These are phyloP conservation scores for Boletus huronensis DNA, from an alignment of 768 basidiomycete genomes.

Conservation along the genomic window DNA sequence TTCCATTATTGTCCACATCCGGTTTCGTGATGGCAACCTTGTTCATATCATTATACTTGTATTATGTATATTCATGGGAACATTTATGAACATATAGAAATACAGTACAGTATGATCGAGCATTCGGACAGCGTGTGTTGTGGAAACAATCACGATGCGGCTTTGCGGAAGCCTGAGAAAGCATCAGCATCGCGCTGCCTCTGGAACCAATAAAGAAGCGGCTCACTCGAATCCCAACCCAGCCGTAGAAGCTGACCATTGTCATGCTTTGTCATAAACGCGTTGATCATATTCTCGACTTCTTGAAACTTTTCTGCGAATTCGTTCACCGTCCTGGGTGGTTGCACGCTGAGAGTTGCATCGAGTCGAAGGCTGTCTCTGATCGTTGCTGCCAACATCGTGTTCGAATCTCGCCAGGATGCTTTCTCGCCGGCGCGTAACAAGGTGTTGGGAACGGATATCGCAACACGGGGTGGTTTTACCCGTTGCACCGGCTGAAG, in stretches of 20 bases:
- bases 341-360: background rate
- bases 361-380: constrained; percentile 6
- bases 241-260: constrained; percentile 19
- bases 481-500: background rate
- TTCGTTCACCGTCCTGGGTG: constrained; percentile 22
- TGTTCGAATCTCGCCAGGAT: background rate
- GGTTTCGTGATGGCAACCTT: constrained; percentile 13
- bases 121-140: background rate
- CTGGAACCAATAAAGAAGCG: background rate
- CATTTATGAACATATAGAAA: constrained; percentile 1
- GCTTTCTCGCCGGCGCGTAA: background rate
- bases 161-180: background rate
- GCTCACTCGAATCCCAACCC: constrained; percentile 29
- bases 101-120: constrained; percentile 10
- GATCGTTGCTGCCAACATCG: constrained; percentile 11
- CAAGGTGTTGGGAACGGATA: background rate
- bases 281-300: constrained; percentile 18
- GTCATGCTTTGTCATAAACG: constrained; percentile 19
- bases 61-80: background rate
- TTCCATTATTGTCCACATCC: constrained; percentile 25
- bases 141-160: constrained; percentile 2
- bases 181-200: background rate
- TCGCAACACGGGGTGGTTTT: background rate
- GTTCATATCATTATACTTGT: constrained; percentile 17
- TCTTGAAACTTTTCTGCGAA: constrained; percentile 18